These are phyloP conservation scores for Cynara cardunculus DNA, from an alignment of 129 eudicot species.

Conservation along the genomic window DNA sequence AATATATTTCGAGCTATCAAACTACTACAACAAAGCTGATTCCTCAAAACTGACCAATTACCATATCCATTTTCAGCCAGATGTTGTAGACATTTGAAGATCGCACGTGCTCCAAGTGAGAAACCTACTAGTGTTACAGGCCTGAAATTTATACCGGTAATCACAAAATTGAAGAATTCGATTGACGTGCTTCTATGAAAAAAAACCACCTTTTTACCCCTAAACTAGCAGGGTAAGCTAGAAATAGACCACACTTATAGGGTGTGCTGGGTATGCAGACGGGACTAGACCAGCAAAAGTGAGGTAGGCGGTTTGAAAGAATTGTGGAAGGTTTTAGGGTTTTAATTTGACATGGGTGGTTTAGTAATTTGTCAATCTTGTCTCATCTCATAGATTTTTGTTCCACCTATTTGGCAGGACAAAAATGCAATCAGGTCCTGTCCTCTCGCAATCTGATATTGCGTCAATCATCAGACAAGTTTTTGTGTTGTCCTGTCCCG, in stretches of 20 bases:
- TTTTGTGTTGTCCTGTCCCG: no score
- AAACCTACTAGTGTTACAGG: slow-evolving; percentile 97
- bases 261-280: no score
- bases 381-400: no score
- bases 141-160: slow-evolving; percentile 45
- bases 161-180: background rate
- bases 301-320: no score
- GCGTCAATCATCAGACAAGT: no score
- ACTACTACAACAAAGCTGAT: slow-evolving; percentile 1
- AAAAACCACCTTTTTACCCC: background rate
- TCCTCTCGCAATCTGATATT: no score
- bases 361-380: no score
- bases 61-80: slow-evolving; percentile 75
- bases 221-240: background rate
- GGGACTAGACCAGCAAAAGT: no score
- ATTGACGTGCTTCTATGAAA: background rate
- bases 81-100: slow-evolving; percentile 87
- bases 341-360: no score
- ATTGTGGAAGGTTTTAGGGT: no score
- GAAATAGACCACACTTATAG: background rate
- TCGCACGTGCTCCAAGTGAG: slow-evolving; percentile 95
- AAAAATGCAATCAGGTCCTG: no score
- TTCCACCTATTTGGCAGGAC: no score
- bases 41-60: slow-evolving; percentile 23
- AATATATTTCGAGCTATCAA: slow-evolving; percentile 12